Evolutionary conservation across 345 rosid species (phyloP).

Genomic region (Clausena lansium): DNA sequence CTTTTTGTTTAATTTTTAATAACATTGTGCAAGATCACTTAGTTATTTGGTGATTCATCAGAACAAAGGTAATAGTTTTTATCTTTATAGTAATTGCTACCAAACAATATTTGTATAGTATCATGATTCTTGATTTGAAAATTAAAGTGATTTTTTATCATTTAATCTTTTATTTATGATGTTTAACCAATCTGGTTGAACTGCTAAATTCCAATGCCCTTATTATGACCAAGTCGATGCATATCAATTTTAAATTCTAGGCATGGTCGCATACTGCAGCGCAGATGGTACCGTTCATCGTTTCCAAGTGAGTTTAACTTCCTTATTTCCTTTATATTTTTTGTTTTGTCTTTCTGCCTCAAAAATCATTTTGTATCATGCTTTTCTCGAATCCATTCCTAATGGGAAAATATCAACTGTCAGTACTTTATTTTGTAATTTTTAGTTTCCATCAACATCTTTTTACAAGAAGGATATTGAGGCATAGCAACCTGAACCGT

Average conservation of each 20-base stretch:
- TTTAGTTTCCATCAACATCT: background rate
- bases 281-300: slow-evolving; percentile 68
- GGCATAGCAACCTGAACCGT: background rate
- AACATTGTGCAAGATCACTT: background rate
- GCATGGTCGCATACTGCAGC: slow-evolving; percentile 81
- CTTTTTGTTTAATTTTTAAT: background rate
- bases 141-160: background rate
- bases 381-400: background rate
- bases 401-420: background rate
- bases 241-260: slow-evolving; percentile 30
- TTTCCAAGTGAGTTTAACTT: slow-evolving; percentile 57
- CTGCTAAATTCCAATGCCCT: background rate
- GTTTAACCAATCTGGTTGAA: background rate
- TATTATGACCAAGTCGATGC: slow-evolving; percentile 4
- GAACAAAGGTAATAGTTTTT: background rate
- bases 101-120: background rate
- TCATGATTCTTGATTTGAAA: background rate
- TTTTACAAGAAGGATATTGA: background rate
- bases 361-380: background rate
- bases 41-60: background rate
- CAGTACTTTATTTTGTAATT: background rate
- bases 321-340: background rate
- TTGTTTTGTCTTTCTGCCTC: background rate
- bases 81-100: background rate
- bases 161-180: background rate